A percentile compares a stretch with the other conserved stretches of the same genome.
These are phyloP conservation scores for Colletotrichum cuscutae DNA, from an alignment of 2,329 filamentous ascomycete genomes.

Conservation along the genomic window DNA sequence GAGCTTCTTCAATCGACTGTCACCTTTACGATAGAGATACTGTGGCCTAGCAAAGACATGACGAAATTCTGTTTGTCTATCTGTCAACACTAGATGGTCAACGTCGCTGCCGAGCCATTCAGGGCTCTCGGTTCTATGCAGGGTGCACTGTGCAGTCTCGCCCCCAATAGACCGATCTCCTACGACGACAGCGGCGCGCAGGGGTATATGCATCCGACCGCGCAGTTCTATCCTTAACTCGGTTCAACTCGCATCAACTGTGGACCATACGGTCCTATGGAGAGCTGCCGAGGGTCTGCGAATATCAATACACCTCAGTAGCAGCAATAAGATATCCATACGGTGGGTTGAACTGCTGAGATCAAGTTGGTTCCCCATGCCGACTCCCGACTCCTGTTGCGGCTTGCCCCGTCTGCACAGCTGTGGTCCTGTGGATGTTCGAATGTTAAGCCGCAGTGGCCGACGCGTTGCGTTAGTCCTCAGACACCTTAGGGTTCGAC, in stretches of 20 bases:
- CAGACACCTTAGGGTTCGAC: slow-evolving; percentile 18
- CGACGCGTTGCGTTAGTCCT: background rate
- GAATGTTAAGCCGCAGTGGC: slow-evolving; percentile 18
- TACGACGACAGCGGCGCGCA: slow-evolving; percentile 12
- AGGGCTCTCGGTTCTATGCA: slow-evolving; percentile 7
- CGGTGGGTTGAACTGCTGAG: slow-evolving; percentile 8
- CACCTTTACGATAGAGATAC: slow-evolving; percentile 12
- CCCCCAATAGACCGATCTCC: slow-evolving; percentile 23
- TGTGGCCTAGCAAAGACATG: slow-evolving; percentile 18
- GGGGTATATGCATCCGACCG: slow-evolving; percentile 24
- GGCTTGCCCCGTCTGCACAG: background rate
- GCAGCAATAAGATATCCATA: background rate
- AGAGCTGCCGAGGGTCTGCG: background rate
- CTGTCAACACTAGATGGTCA: background rate
- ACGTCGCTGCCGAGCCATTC: slow-evolving; percentile 3
- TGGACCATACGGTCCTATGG: slow-evolving; percentile 8
- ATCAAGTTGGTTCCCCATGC: slow-evolving; percentile 2
- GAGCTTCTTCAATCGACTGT: background rate
- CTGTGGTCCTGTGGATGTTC: background rate
- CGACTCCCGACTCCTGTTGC: slow-evolving; percentile 12
- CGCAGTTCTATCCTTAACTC: slow-evolving; percentile 27
- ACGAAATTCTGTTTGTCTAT: slow-evolving; percentile 33
- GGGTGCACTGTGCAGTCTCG: slow-evolving; percentile 16
- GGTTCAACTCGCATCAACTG: slow-evolving; percentile 24
- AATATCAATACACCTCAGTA: background rate